A percentile compares a stretch with the other conserved stretches of the same genome.
phyloP scores from a whole-genome alignment of 768 basidiomycete species.

The Tricholoma flavovirens region DNA sequence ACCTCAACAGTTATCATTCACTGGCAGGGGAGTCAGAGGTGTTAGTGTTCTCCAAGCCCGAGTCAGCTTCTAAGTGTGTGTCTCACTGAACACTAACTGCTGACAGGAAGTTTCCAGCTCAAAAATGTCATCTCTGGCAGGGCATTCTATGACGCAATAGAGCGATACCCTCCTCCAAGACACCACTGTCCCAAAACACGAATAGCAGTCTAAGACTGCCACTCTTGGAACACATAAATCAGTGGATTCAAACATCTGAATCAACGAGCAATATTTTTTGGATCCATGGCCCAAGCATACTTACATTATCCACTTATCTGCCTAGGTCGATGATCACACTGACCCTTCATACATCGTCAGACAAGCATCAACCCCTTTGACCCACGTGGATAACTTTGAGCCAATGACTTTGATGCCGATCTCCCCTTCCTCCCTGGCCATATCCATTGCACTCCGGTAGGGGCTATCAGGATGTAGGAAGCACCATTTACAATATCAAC shows the following conservation, averaged over 20 bases:
- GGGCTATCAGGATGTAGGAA: too few species aligned
- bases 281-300: constrained; percentile 10
- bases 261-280: constrained; percentile 1
- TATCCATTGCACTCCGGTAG: too few species aligned
- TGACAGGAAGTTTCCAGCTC: neutral
- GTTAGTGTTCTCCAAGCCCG: neutral
- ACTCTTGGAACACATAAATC: neutral
- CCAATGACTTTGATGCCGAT: too few species aligned
- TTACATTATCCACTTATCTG: too few species aligned
- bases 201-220: too few species aligned
- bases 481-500: too few species aligned
- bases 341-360: too few species aligned
- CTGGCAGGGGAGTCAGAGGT: neutral
- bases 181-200: neutral
- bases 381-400: too few species aligned
- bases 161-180: neutral
- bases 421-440: too few species aligned
- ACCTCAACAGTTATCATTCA: neutral
- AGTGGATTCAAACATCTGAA: neutral
- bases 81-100: neutral
- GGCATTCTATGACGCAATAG: neutral
- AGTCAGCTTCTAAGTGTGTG: too few species aligned
- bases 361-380: too few species aligned
- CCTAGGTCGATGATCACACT: too few species aligned
- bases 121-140: neutral